Percentiles rank a stretch among this genome's conserved stretches.
Conservation (phyloP, 441 rosid genomes). For the Breynia disticha region DNA sequence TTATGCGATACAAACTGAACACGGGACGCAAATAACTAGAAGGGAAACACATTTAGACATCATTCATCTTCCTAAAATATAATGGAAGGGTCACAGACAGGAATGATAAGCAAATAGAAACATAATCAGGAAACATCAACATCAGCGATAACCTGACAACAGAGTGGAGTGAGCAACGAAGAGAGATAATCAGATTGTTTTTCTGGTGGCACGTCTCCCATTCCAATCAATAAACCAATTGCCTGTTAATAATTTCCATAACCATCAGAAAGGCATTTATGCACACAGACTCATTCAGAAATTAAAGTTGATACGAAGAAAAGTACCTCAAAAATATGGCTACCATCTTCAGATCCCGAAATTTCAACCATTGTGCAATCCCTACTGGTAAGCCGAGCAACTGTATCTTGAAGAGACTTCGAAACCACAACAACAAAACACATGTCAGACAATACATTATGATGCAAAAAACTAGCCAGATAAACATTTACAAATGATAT, state of each 20-base stretch:
- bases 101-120: background rate
- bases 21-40: too few relatives aligned
- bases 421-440: conserved; percentile 11
- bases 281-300: background rate
- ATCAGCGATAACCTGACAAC: conserved; percentile 58
- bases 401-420: conserved; percentile 80
- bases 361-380: conserved; percentile 36
- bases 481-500: background rate
- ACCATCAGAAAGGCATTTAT: conserved; percentile 6
- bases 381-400: conserved; percentile 54
- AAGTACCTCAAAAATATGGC: conserved; percentile 84
- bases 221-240: conserved; percentile 82
- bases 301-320: background rate
- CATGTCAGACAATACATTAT: background rate
- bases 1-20: too few relatives aligned
- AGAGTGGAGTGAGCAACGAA: conserved; percentile 76
- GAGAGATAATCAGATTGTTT: conserved; percentile 88
- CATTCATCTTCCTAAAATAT: too few relatives aligned
- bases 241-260: conserved; percentile 38
- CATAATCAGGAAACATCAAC: conserved; percentile 6
- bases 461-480: background rate
- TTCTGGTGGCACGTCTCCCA: conserved; percentile 72
- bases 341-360: conserved; percentile 76
- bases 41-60: too few relatives aligned
- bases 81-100: background rate